Base-by-base conservation (phyloP, 257 asterid genomes). In the Solanum pimpinellifolium region DNA sequence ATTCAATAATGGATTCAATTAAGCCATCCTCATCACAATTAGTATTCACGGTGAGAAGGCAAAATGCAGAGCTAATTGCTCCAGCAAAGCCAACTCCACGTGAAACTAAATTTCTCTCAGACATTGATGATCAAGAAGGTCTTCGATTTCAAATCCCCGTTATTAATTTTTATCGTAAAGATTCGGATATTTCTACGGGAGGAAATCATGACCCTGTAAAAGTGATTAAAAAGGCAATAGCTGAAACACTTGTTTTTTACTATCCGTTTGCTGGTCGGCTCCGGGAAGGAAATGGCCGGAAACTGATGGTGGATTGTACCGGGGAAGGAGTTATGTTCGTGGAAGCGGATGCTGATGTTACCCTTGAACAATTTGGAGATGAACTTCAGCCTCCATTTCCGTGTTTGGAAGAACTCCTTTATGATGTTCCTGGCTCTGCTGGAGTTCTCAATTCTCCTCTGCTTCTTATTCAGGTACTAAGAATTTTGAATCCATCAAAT, bases 331-430 rank as follows among this genome's bases (percentile, higher is more conserved):
- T 85, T n/a, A 6, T 86, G 86, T 90, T 88, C 39, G 75, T 90
- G 4, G 89, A 84, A 3, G 92, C 89, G 14, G 88, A 90, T 25
- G 92, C 89, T 41, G 85, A 90, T 14, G 88, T 88, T 6, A 70
- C n/a, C 8, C 78, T 90, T 13, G 27, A 74, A 27, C 15, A 88
- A 35, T 83, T 86, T 18, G 91, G 90, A 14, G 86, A 84, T 31
- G 66, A 14, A n/a, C 56, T 80, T 16, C 83, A 59, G 44, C 90
- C 89, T 35, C 92, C 90, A 21, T 90, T 85, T 65, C 92, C 89
- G 1, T 86, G 85, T 31, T 80, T 91, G 70, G 95, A 93, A 89
- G 95, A 95, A 86, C 93, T 94, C 20, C 92, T 94, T n/a, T 92
- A 47, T 83, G 92, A 93, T 78, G 94, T 90, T 33, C 95, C 96